phyloP scores from a whole-genome alignment of 257 asterid species.

The Solanum chmielewskii region DNA sequence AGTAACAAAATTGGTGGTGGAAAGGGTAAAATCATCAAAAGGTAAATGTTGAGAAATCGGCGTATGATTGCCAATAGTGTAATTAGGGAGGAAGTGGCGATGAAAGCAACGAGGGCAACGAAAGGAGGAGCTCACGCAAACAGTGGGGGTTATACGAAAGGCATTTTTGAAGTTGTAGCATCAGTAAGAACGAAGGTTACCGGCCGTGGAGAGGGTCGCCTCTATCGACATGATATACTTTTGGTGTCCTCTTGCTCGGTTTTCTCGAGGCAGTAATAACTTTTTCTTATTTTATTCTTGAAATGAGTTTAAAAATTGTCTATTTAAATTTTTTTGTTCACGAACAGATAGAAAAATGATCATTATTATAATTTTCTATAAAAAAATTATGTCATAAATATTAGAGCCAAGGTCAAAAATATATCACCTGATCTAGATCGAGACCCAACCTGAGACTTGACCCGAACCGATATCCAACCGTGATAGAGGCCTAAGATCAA shows the following conservation, averaged over 20 bases:
- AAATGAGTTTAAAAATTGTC: too few species aligned
- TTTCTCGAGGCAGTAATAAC: neutral
- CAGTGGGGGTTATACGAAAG: conserved; percentile 17
- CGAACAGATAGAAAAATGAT: too few species aligned
- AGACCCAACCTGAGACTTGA: too few species aligned
- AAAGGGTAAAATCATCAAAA: neutral
- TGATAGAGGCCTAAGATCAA: too few species aligned
- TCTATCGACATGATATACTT: too few species aligned
- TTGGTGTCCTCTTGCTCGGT: neutral
- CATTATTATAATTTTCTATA: too few species aligned
- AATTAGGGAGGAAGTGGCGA: conserved; percentile 38
- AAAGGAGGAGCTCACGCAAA: conserved; percentile 16
- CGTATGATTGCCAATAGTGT: conserved; percentile 10
- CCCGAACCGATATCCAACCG: too few species aligned
- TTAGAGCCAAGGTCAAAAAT: too few species aligned
- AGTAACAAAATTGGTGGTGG: neutral
- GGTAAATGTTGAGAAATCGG: conserved; percentile 7
- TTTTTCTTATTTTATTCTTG: too few species aligned
- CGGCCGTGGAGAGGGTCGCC: neutral
- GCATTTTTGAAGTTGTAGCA: conserved; percentile 29
- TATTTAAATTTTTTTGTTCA: too few species aligned
- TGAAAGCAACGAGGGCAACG: conserved; percentile 37
- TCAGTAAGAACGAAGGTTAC: neutral
- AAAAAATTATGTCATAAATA: too few species aligned
- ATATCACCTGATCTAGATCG: too few species aligned